Percentiles rank a stretch among this genome's conserved stretches.
Evolutionary conservation across 192 early-diverging fungal species (phyloP).

Genomic region (Podochytrium sp.): DNA sequence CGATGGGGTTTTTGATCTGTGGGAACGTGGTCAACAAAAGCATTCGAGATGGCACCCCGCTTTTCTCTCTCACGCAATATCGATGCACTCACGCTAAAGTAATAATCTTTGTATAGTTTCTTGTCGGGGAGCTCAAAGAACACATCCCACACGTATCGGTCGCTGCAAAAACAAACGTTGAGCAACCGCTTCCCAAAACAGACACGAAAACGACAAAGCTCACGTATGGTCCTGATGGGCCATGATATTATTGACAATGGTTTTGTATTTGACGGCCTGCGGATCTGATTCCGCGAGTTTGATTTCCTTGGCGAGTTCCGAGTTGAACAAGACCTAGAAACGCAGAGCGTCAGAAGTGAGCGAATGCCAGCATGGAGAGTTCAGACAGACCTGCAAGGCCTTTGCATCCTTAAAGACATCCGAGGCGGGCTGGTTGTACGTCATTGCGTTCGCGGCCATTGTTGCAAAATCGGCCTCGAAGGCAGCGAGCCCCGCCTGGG

Average conservation of each 20-base stretch:
- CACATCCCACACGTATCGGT: slow-evolving; percentile 34
- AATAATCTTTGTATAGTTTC: slow-evolving; percentile 47
- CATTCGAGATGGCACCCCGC: too few relatives aligned
- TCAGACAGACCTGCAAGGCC: slow-evolving; percentile 42
- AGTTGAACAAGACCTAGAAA: slow-evolving; percentile 34
- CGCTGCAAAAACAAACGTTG: not conserved
- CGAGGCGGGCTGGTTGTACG: slow-evolving; percentile 91
- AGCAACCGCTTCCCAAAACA: not conserved
- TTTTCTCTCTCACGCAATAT: not conserved
- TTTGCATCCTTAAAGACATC: slow-evolving; percentile 89
- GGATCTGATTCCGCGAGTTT: slow-evolving; percentile 12
- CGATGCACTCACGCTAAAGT: slow-evolving; percentile 35
- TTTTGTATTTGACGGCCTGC: slow-evolving; percentile 16
- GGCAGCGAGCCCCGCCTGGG: slow-evolving; percentile 24
- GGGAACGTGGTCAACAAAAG: slow-evolving; percentile 61
- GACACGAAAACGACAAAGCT: not conserved
- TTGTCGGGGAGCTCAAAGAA: slow-evolving; percentile 44
- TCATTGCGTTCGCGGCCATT: slow-evolving; percentile 92
- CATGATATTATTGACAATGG: slow-evolving; percentile 20
- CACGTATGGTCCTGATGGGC: not conserved
- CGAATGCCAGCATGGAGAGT: too few relatives aligned
- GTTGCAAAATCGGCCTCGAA: slow-evolving; percentile 82
- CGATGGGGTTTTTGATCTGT: slow-evolving; percentile 78
- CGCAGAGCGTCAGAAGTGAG: not conserved
- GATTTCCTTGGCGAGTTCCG: slow-evolving; percentile 20